Evolutionary conservation across 2,329 filamentous ascomycete species (phyloP).

Genomic region (Sarocladium strictum): DNA sequence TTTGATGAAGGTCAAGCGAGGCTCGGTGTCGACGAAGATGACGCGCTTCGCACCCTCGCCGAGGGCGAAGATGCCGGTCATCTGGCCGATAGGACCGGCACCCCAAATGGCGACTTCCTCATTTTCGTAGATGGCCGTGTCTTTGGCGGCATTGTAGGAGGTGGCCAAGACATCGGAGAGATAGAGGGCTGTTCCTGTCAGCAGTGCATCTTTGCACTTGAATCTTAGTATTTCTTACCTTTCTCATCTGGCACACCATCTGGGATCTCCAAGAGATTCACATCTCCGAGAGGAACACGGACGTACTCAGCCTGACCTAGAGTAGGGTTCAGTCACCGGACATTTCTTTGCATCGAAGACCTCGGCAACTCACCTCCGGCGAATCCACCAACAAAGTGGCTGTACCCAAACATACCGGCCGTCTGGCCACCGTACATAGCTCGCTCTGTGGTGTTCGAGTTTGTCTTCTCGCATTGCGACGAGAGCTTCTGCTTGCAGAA

Average conservation of each 20-base stretch:
- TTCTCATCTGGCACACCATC: slow-evolving; percentile 80
- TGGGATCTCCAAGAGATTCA: slow-evolving; percentile 75
- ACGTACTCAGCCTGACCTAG: slow-evolving; percentile 77
- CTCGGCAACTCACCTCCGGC: slow-evolving; percentile 51
- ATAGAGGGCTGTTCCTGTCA: slow-evolving; percentile 45
- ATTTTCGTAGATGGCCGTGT: slow-evolving; percentile 71
- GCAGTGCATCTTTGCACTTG: slow-evolving; percentile 11
- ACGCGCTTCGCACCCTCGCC: slow-evolving; percentile 68
- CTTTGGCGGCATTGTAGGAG: slow-evolving; percentile 75
- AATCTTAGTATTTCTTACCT: slow-evolving; percentile 27
- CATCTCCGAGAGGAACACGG: slow-evolving; percentile 71
- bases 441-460: slow-evolving; percentile 63
- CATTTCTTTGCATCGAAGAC: too few relatives aligned
- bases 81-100: slow-evolving; percentile 82
- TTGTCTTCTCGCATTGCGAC: slow-evolving; percentile 76
- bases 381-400: slow-evolving; percentile 79
- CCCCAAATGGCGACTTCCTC: slow-evolving; percentile 80
- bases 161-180: slow-evolving; percentile 77
- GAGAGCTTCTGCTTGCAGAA: slow-evolving; percentile 75
- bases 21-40: slow-evolving; percentile 72
- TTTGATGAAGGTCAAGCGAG: slow-evolving; percentile 63
- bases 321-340: too few relatives aligned
- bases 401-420: slow-evolving; percentile 67
- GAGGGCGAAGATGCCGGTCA: slow-evolving; percentile 70
- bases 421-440: slow-evolving; percentile 76